Conservation (phyloP, 208 protist genomes). For the Acanthamoeba quina region DNA sequence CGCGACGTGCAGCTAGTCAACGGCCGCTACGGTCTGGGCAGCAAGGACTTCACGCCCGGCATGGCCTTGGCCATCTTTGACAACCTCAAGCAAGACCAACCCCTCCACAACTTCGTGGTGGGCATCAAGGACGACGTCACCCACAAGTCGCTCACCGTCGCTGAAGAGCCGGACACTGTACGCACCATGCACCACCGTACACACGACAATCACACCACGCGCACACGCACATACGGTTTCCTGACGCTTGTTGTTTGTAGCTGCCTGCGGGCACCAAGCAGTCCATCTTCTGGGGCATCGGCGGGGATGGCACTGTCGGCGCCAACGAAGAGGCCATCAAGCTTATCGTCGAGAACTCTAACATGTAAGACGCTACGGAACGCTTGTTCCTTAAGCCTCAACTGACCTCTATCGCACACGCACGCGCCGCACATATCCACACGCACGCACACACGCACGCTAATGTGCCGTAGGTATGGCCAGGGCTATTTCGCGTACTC, state of each 20-base stretch:
- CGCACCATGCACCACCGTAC: not conserved
- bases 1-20: constrained; percentile 81
- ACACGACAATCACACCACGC: too few species aligned
- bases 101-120: constrained; percentile 88
- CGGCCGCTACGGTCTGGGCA: constrained; percentile 88
- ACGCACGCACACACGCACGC: too few species aligned
- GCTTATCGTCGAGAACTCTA: constrained; percentile 82
- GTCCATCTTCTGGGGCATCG: constrained; percentile 89
- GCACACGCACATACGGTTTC: too few species aligned
- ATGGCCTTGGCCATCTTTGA: constrained; percentile 88
- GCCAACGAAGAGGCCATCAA: constrained; percentile 92
- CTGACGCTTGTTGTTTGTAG: not conserved
- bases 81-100: constrained; percentile 80
- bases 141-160: constrained; percentile 80
- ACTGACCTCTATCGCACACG: too few species aligned
- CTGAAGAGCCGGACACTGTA: constrained; percentile 77
- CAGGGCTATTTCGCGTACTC: constrained; percentile 92
- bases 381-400: too few species aligned
- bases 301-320: constrained; percentile 90
- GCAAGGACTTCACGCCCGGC: constrained; percentile 90
- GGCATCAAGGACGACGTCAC: constrained; percentile 91
- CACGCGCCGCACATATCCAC: too few species aligned
- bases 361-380: constrained; percentile 1
- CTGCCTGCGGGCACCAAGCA: constrained; percentile 80
- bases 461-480: too few species aligned